phyloP scores from a whole-genome alignment of 2,329 filamentous ascomycete genomes.

The Botrytis hyacinthi region DNA sequence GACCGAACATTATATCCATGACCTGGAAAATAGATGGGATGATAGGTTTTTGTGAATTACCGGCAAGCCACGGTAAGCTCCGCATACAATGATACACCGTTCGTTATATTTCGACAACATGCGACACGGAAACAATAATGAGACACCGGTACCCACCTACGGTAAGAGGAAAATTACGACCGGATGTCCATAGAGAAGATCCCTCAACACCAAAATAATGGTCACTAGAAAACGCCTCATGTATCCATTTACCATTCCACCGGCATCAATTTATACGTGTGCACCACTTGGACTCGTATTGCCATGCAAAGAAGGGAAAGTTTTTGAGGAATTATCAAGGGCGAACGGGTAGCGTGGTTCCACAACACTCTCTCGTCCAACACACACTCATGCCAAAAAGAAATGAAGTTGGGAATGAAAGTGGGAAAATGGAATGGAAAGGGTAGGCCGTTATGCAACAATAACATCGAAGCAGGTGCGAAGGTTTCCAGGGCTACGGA shows the following conservation, averaged over 20 bases:
- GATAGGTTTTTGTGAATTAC: background rate
- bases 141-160: conserved; percentile 3
- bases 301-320: conserved; percentile 2
- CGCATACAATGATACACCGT: background rate
- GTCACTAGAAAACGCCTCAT: background rate
- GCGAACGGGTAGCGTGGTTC: background rate
- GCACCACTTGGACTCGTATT: conserved; percentile 14
- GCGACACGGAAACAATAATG: conserved; percentile 12
- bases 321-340: background rate
- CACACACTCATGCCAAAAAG: conserved; percentile 3
- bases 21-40: background rate
- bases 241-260: conserved; percentile 14
- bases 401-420: conserved; percentile 2
- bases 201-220: background rate
- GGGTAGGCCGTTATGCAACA: conserved; percentile 12
- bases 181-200: background rate
- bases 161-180: background rate
- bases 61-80: conserved; percentile 7
- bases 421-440: background rate
- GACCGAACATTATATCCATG: conserved; percentile 4
- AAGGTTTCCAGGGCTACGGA: conserved; percentile 18
- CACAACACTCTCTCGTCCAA: background rate
- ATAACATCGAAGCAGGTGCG: background rate
- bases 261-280: conserved; percentile 7
- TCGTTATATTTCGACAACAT: conserved; percentile 10